Conservation (phyloP, 2,329 filamentous ascomycete species). For the Didymella arachidicola region DNA sequence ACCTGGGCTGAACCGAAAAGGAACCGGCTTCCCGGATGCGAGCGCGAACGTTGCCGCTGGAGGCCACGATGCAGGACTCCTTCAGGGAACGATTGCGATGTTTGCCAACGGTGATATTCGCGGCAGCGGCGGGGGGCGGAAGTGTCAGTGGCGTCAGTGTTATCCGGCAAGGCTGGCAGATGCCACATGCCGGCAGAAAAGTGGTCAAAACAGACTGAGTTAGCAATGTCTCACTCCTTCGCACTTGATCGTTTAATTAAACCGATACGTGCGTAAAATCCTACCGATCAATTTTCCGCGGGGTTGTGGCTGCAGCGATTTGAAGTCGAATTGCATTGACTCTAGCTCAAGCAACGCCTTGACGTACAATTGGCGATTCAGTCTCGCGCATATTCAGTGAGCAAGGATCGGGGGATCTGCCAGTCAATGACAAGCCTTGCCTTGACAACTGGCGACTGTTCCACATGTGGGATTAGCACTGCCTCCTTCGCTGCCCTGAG, state of each 20-base stretch:
- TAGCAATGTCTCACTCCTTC: constrained; percentile 17
- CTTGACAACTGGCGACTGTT: constrained; percentile 6
- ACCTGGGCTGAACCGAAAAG: constrained; percentile 14
- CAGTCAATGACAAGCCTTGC: constrained; percentile 14
- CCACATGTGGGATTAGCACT: constrained; percentile 13
- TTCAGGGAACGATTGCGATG: constrained; percentile 10
- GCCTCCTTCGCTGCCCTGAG: constrained; percentile 11
- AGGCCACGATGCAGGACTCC: constrained; percentile 4
- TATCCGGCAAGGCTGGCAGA: constrained; percentile 19
- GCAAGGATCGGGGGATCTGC: constrained; percentile 21
- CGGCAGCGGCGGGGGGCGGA: constrained; percentile 22
- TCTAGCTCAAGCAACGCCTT: constrained; percentile 5
- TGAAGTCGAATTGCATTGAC: constrained; percentile 13
- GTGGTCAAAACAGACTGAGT: constrained; percentile 7
- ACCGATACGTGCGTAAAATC: constrained; percentile 18
- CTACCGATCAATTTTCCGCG: constrained; percentile 17
- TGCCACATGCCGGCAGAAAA: constrained; percentile 16
- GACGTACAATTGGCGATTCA: constrained; percentile 18
- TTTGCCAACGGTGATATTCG: constrained; percentile 12
- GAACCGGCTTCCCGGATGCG: constrained; percentile 10
- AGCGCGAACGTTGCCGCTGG: constrained; percentile 6
- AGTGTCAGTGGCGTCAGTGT: constrained; percentile 13
- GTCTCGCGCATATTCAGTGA: constrained; percentile 16
- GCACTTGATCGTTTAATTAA: constrained; percentile 9
- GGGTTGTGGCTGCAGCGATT: constrained; percentile 10